Conservation (phyloP, 1,284 basidiomycete genomes). For the Leccinum holopus region DNA sequence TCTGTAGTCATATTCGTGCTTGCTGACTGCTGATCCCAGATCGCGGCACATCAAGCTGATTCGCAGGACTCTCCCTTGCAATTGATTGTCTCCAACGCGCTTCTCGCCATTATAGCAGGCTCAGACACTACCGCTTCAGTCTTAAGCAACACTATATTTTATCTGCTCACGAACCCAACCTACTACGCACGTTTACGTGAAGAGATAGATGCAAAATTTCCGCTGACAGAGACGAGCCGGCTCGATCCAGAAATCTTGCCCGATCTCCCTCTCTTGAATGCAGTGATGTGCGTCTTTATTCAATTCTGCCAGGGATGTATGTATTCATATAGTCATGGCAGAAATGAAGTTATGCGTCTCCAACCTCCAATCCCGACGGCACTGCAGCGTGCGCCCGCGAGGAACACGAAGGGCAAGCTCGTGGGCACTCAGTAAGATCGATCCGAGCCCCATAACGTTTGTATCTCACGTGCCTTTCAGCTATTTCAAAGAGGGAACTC, state of each 20-base stretch:
- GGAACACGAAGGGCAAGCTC: conserved; percentile 34
- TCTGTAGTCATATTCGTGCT: background rate
- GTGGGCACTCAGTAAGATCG: conserved; percentile 34
- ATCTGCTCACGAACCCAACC: conserved; percentile 35
- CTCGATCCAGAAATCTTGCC: conserved; percentile 19
- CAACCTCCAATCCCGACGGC: conserved; percentile 38
- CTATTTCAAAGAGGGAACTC: conserved; percentile 42
- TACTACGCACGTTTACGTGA: conserved; percentile 23
- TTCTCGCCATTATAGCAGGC: conserved; percentile 40
- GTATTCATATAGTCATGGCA: conserved; percentile 14
- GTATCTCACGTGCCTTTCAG: conserved; percentile 22
- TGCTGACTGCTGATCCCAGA: conserved; percentile 12
- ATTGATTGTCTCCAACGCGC: conserved; percentile 34
- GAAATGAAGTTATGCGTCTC: conserved; percentile 43
- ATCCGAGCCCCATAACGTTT: background rate
- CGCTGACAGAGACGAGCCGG: conserved; percentile 19
- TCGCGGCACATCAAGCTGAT: conserved; percentile 22
- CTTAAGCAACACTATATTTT: conserved; percentile 32
- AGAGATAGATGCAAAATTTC: conserved; percentile 23
- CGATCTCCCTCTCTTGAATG: conserved; percentile 21
- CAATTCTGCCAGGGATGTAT: background rate
- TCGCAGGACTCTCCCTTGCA: conserved; percentile 25
- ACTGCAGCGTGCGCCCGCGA: conserved; percentile 34
- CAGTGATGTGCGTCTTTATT: conserved; percentile 24
- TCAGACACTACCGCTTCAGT: conserved; percentile 39